A percentile compares a stretch with the other conserved stretches of the same genome.
These are phyloP conservation scores for Coniella vitis DNA, from an alignment of 2,329 filamentous ascomycete species.

Conservation along the genomic window DNA sequence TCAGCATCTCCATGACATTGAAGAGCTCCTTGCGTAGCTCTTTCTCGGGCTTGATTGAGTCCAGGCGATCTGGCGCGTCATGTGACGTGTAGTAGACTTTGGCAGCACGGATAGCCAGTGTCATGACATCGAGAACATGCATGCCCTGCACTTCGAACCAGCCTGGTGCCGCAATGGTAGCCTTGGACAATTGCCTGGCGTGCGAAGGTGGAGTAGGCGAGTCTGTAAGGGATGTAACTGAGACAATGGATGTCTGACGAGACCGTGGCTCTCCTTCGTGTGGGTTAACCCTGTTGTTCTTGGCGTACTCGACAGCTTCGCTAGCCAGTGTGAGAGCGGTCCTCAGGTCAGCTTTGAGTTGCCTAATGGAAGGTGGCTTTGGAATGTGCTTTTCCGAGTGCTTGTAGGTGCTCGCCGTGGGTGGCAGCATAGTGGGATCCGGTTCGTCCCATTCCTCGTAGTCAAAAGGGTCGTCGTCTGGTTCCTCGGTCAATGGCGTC, in stretches of 20 bases:
- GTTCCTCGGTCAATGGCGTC: conserved; percentile 37
- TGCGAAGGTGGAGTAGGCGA: conserved; percentile 17
- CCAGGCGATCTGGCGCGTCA: conserved; percentile 76
- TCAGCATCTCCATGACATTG: conserved; percentile 81
- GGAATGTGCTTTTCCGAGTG: conserved; percentile 74
- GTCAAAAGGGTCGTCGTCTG: conserved; percentile 37
- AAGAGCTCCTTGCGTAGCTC: conserved; percentile 78
- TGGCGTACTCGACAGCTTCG: conserved; percentile 58
- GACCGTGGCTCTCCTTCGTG: conserved; percentile 24
- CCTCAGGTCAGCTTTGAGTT: conserved; percentile 63
- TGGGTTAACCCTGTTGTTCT: conserved; percentile 18
- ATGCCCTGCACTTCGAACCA: conserved; percentile 88
- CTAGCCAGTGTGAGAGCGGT: conserved; percentile 63
- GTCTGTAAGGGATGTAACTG: conserved; percentile 13
- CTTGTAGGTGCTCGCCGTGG: conserved; percentile 93
- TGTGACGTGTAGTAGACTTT: conserved; percentile 96
- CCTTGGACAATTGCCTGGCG: conserved; percentile 15
- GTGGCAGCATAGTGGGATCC: conserved; percentile 79
- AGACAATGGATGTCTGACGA: conserved; percentile 12
- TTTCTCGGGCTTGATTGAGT: conserved; percentile 81
- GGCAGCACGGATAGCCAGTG: conserved; percentile 88
- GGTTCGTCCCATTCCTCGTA: conserved; percentile 57
- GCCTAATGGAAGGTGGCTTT: conserved; percentile 74
- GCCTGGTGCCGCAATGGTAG: conserved; percentile 42
- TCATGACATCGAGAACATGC: conserved; percentile 86